Base-by-base conservation (phyloP, 1,284 basidiomycete genomes). In the Kwoniella shivajii region DNA sequence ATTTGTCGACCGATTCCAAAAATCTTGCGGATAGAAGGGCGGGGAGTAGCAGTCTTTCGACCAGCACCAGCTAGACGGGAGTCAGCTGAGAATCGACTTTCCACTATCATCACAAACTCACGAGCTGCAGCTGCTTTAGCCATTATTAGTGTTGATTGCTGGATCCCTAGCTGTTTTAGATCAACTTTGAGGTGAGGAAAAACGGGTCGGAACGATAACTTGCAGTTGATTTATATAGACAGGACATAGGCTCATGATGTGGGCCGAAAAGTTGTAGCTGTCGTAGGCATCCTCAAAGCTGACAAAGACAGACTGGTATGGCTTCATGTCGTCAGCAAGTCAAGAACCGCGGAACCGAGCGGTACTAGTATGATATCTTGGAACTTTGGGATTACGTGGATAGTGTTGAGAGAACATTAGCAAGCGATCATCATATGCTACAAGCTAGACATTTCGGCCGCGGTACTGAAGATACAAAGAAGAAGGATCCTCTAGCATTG, bases 1-100 rank as follows among this genome's bases (percentile, higher is more conserved):
- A 41, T 48, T 9, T 59, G 57, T 34, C 57, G 53, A 45, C 41
- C 14, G 24, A 54, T 54, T 24, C 48, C 42, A 41, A 59, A 59
- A 22, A 59, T 34, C 2, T 26, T 26, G 20, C 31, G 36, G 20
- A 53, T n/a, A 9, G 51, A 45, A 10, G 39, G 39, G 20, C 42
- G 18, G 13, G 51, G 31, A 45, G 34, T 20, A 29, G 18, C 3
- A 11, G 42, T 34, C n/a, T 36, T 18, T 13, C 18, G 6, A 33
- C 26, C 22, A n/a, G 30, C 18, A 11, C 51, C 51, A 36, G 51
- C 51, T 53, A 43, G 4, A 34, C 6, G 13, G 7, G 20, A 20
- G n/a, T 36, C n/a, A n/a, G 27, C 14, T 36, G 14, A 37, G 20
- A 16, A 38, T 16, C 4, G 43, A 16, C 29, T 29, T 22, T 38